phyloP scores from a whole-genome alignment of 805 yeast genomes.

The Pachysolen tannophilus region DNA sequence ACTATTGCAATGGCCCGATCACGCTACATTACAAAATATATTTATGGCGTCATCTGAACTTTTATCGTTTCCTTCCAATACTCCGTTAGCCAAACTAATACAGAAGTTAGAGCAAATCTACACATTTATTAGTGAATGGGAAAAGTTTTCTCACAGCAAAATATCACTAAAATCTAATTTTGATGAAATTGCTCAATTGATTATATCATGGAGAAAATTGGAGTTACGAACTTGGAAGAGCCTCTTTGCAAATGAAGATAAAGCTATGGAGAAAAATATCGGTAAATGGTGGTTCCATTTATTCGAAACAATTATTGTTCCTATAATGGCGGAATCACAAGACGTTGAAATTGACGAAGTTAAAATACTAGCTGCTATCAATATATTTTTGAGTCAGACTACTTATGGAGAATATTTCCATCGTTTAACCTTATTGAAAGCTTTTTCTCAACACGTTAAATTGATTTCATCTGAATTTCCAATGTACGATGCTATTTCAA shows the following conservation, averaged over 20 bases:
- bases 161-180: slow-evolving; percentile 54
- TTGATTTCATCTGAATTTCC: slow-evolving; percentile 19
- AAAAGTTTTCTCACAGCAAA: slow-evolving; percentile 76
- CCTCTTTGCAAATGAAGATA: slow-evolving; percentile 60
- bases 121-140: slow-evolving; percentile 85
- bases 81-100: slow-evolving; percentile 71
- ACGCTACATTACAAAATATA: slow-evolving; percentile 75
- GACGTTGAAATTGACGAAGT: slow-evolving; percentile 23
- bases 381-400: slow-evolving; percentile 67
- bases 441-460: slow-evolving; percentile 53
- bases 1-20: slow-evolving; percentile 84
- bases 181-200: slow-evolving; percentile 52
- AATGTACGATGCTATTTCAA: slow-evolving; percentile 36
- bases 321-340: slow-evolving; percentile 29
- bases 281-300: slow-evolving; percentile 92
- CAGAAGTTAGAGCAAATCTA: slow-evolving; percentile 84
- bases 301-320: slow-evolving; percentile 69
- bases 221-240: slow-evolving; percentile 84
- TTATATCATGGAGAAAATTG: slow-evolving; percentile 85
- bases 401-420: slow-evolving; percentile 64
- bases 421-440: slow-evolving; percentile 52
- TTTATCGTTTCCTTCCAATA: slow-evolving; percentile 47
- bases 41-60: slow-evolving; percentile 59
- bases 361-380: slow-evolving; percentile 50
- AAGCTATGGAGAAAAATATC: slow-evolving; percentile 33